A percentile compares a stretch with the other conserved stretches of the same genome.
Evolutionary conservation across 192 early-diverging fungal genomes (phyloP).

Genomic region (Funneliformis geosporum): DNA sequence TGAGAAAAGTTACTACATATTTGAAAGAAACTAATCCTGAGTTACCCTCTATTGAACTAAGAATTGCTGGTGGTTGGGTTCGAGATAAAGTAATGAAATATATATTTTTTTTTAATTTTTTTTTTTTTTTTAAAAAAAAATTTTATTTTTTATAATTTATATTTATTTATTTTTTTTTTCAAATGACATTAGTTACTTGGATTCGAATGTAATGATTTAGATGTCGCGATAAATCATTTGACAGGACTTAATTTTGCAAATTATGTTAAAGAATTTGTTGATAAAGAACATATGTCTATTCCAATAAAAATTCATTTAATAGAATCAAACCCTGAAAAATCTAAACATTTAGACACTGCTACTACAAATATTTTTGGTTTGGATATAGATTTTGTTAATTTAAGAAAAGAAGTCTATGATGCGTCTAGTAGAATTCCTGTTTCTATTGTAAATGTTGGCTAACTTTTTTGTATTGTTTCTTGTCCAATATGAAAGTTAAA

Average conservation of each 20-base stretch:
- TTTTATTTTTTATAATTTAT: not conserved
- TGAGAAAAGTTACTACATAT: conserved; percentile 60
- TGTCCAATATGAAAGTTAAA: not conserved
- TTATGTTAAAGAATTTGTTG: conserved; percentile 68
- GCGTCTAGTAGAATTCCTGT: conserved; percentile 80
- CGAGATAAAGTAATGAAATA: conserved; percentile 79
- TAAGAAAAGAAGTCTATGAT: conserved; percentile 89
- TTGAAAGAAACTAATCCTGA: conserved; percentile 51
- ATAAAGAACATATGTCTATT: conserved; percentile 39
- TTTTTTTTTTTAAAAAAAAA: no score
- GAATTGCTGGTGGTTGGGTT: conserved; percentile 99
- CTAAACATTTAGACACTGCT: conserved; percentile 98
- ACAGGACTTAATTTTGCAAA: conserved; percentile 90
- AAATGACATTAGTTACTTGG: conserved; percentile 69
- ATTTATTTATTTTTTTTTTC: not conserved
- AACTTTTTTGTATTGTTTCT: not conserved
- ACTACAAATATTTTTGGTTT: conserved; percentile 79
- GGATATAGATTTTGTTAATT: conserved; percentile 92
- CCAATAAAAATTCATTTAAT: conserved; percentile 74
- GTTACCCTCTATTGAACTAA: conserved; percentile 60
- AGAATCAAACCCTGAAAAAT: conserved; percentile 88
- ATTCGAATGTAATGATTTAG: conserved; percentile 83
- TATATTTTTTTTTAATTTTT: not conserved
- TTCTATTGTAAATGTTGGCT: conserved; percentile 49
- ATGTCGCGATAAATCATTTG: conserved; percentile 92